Base-by-base conservation (phyloP, 2,329 filamentous ascomycete genomes). In the Fusarium sp. region DNA sequence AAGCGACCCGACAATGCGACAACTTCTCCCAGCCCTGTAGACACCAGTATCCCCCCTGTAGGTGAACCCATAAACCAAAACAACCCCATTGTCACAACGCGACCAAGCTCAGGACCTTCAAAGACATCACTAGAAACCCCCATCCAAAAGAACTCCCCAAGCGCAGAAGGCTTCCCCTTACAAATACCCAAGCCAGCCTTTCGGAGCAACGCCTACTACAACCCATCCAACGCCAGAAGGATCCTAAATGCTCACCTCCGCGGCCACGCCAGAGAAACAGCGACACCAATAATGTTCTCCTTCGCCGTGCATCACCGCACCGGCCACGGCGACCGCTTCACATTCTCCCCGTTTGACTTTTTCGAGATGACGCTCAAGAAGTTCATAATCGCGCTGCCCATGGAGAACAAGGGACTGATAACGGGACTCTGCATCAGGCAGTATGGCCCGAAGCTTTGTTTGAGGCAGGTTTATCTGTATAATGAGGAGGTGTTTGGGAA, bases 391-490 rank as follows among this genome's bases (percentile, higher is more conserved):
- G 49, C 49, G 9, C 53, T 67, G 12, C 50, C 48, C 11, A 32
- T 71, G 26, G 48, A 53, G 15, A 26, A 65, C n/a, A 67, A 68
- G 23, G 40, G 48, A 20, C 32, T 15, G n/a, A 42, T 68, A 17
- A 19, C 40, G 23, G 58, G 58, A 6, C 10, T 67, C 7, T 54
- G 39, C 24, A 51, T 66, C 21, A 20, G 47, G 5, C 61, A 64
- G 28, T 40, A 46, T 9, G 52, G 61, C 1, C 43, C 28, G 3
- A 36, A 24, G 4, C 38, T 30, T 2, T 51, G 46, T 15, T 15
- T 54, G 5, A 38, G 55, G 2, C 64, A 68, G 12, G 48, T 68
- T 2, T 67, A 64, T 23, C n/a, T 67, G 7, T 64, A 58, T 23
- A 67, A 67, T 10, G 57, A 67, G 19, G 39, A 52, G 14, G 54